Evolutionary conservation across 164 flowering plant genomes (phyloP), one percentile per base, ranked within the genome.

Genomic region (Vitis amurensis): DNA sequence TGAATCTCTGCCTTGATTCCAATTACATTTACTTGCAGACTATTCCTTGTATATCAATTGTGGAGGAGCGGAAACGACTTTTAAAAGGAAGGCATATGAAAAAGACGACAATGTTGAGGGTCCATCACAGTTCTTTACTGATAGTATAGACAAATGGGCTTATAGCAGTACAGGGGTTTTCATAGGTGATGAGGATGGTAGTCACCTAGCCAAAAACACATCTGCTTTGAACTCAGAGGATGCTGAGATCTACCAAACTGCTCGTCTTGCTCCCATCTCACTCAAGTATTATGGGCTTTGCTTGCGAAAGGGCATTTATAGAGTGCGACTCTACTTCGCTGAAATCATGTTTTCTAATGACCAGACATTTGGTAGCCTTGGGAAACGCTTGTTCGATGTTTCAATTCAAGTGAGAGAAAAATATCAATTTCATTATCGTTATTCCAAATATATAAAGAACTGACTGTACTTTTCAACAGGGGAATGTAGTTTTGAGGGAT

Each of bases 211-310:
- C 31, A 9, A 23, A 69, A 78, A 75, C 66, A 27, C 63, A 50
- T 64, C 72, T 73, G 61, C 44, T 53, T n/a, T 77, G 58, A 76
- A 77, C 52, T 58, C 77, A 37, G 61, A 58, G 27, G 74, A 59
- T 61, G 56, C 73, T 47, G 79, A 64, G 0, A 51, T 80, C 62
- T 92, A 86, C 71, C 56, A 64, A 66, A 77, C 84, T 17, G 94
- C 98, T 23, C 98, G 98, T 9, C 69, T 81, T 31, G 59, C 96
- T 30, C 90, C 99, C 47, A 15, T 77, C 16, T 92, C 97, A 12
- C 88, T 94, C 71, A 90, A 75, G 68, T 94, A 91, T 75, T 91
- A 85, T 74, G 98, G 92, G 13, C 80, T 91, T 67, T 94, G 99
- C 76, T 55, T 92, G 77, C 68, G 70, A 19, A 71, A 75, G 12